These are phyloP conservation scores for Cercophora sp. DNA, from an alignment of 495 filamentous ascomycete species.

Conservation along the genomic window DNA sequence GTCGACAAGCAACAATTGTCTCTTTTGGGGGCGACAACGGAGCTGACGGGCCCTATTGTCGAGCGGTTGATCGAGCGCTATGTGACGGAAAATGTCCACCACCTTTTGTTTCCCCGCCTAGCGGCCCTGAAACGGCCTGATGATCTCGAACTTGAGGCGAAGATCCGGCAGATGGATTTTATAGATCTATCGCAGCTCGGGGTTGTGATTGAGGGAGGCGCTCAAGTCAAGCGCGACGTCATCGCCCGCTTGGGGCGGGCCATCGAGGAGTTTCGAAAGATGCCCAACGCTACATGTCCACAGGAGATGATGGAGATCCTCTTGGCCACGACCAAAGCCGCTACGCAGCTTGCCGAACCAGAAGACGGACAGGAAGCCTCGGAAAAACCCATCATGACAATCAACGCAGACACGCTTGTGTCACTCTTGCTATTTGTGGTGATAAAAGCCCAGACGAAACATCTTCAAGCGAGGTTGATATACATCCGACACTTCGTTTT, in stretches of 20 bases:
- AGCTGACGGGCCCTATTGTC: constrained; percentile 86
- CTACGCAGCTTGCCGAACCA: constrained; percentile 58
- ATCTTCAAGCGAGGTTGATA: constrained; percentile 79
- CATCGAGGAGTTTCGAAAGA: constrained; percentile 85
- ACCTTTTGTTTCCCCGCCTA: constrained; percentile 74
- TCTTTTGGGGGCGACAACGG: constrained; percentile 84
- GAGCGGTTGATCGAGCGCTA: constrained; percentile 95
- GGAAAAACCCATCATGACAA: constrained; percentile 60
- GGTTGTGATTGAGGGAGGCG: constrained; percentile 71
- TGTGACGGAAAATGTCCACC: constrained; percentile 89
- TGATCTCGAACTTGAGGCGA: constrained; percentile 85
- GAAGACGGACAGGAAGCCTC: constrained; percentile 19
- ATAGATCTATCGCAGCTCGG: constrained; percentile 95
- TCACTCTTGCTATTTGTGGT: constrained; percentile 89
- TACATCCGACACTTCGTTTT: constrained; percentile 98
- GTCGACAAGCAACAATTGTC: constrained; percentile 96
- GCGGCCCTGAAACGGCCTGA: constrained; percentile 73
- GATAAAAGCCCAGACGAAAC: constrained; percentile 83
- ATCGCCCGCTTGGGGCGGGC: constrained; percentile 66
- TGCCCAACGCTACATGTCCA: constrained; percentile 76
- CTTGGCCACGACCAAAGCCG: constrained; percentile 77
- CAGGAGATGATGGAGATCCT: constrained; percentile 94
- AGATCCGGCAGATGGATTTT: constrained; percentile 86
- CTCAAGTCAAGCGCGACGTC: constrained; percentile 66
- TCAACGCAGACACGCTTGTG: constrained; percentile 94